These are phyloP conservation scores for Ceratocystis lukuohia DNA, from an alignment of 2,329 filamentous ascomycete genomes.

Conservation along the genomic window DNA sequence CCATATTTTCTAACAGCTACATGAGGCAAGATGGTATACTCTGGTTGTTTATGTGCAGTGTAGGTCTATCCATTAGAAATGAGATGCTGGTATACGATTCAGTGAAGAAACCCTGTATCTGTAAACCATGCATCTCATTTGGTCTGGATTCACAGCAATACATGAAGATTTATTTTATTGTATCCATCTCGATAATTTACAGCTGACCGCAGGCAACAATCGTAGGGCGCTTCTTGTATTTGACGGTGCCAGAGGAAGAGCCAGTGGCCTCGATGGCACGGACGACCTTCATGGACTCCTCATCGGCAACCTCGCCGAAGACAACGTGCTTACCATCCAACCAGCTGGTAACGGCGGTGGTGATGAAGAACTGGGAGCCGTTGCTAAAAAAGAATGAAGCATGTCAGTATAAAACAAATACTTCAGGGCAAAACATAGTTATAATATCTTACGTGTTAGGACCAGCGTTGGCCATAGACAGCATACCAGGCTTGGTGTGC, in stretches of 20 bases:
- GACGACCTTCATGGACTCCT: constrained; percentile 39
- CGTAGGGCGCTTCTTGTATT: constrained; percentile 44
- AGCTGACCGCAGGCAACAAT: constrained; percentile 40
- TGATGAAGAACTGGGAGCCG: constrained; percentile 96
- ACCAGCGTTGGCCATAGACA: constrained; percentile 93
- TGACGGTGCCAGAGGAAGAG: constrained; percentile 40
- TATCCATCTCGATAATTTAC: constrained; percentile 13
- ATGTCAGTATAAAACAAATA: neutral
- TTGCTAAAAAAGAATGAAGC: constrained; percentile 51
- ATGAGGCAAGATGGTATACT: neutral
- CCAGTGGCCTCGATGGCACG: constrained; percentile 49
- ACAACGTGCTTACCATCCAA: constrained; percentile 73
- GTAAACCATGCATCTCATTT: neutral
- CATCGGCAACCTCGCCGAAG: constrained; percentile 58
- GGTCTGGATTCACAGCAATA: neutral
- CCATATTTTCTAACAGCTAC: neutral
- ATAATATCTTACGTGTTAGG: constrained; percentile 61
- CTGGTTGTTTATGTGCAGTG: too few relatives aligned
- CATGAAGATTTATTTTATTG: neutral
- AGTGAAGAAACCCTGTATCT: neutral
- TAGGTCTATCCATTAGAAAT: too few relatives aligned
- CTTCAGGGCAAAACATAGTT: neutral
- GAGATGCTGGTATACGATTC: too few relatives aligned
- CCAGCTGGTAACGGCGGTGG: constrained; percentile 81
- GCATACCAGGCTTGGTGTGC: constrained; percentile 62